These are phyloP conservation scores for Boeremia exigua DNA, from an alignment of 2,329 filamentous ascomycete genomes.

Conservation along the genomic window DNA sequence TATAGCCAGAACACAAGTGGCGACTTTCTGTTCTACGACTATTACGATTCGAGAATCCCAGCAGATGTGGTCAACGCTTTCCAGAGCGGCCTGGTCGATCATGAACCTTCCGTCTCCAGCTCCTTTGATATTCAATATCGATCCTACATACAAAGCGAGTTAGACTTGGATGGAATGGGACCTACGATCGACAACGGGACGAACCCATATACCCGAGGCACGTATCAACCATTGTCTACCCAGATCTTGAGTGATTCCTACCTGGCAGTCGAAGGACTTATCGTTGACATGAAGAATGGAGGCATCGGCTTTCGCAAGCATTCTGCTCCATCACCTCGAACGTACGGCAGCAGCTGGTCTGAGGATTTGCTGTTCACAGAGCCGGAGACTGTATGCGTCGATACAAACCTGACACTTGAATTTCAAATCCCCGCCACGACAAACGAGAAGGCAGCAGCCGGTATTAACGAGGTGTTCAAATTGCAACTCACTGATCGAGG, in stretches of 20 bases:
- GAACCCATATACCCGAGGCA: background rate
- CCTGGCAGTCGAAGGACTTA: conserved; percentile 51
- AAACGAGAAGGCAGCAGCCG: background rate
- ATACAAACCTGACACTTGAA: conserved; percentile 54
- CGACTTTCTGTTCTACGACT: background rate
- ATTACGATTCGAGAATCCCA: background rate
- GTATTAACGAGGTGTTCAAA: background rate
- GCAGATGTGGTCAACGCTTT: background rate
- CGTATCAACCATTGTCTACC: background rate
- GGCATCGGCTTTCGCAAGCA: conserved; percentile 57
- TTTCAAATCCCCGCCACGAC: conserved; percentile 37
- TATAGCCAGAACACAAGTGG: background rate
- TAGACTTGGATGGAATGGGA: background rate
- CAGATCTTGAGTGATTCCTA: conserved; percentile 37
- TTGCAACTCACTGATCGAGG: conserved; percentile 51
- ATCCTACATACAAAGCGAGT: background rate
- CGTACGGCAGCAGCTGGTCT: conserved; percentile 51
- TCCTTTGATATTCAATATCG: conserved; percentile 3
- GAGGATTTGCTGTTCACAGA: conserved; percentile 59
- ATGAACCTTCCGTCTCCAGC: background rate
- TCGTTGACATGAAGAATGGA: conserved; percentile 52
- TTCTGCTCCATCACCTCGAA: conserved; percentile 43
- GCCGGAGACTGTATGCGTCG: conserved; percentile 54
- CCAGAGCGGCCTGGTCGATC: background rate
- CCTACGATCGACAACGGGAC: background rate